Percentiles rank a stretch among this genome's conserved stretches.
Conservation (phyloP, 2,329 filamentous ascomycete genomes). For the Remersonia thermophila region DNA sequence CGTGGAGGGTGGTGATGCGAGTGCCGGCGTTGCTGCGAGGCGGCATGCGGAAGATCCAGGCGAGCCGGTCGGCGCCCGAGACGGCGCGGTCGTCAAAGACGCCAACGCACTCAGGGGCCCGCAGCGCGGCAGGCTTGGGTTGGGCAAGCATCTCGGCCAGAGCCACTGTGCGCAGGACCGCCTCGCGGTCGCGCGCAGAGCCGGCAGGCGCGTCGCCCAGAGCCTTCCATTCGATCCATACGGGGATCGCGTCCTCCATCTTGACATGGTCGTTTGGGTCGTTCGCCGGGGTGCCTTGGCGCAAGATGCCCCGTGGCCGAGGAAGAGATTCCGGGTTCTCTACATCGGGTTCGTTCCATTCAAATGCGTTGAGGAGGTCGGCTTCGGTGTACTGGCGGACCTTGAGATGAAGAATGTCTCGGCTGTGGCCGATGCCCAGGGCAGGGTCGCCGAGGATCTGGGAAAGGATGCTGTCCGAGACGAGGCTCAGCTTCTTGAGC, state of each 20-base stretch:
- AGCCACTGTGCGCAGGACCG: slow-evolving; percentile 12
- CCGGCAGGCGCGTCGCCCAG: slow-evolving; percentile 6
- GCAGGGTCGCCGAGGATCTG: slow-evolving; percentile 4
- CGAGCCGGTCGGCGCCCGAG: slow-evolving; percentile 8
- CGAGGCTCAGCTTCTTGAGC: slow-evolving; percentile 15
- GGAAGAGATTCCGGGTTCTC: slow-evolving; percentile 4
- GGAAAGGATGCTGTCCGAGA: slow-evolving; percentile 13
- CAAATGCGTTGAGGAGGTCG: slow-evolving; percentile 6
- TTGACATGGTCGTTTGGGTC: too few species aligned
- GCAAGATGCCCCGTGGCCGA: slow-evolving; percentile 12
- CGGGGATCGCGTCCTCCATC: slow-evolving; percentile 7
- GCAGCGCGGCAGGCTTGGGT: slow-evolving; percentile 13
- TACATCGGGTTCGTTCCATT: slow-evolving; percentile 10
- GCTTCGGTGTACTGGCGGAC: slow-evolving; percentile 6
- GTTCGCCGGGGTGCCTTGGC: neutral
- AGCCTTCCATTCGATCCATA: slow-evolving; percentile 18
- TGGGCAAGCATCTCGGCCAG: slow-evolving; percentile 17
- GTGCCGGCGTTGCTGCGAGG: slow-evolving; percentile 9
- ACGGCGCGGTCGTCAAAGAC: slow-evolving; percentile 16
- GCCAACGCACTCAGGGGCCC: slow-evolving; percentile 15
- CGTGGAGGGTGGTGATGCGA: slow-evolving; percentile 10
- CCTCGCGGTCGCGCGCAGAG: slow-evolving; percentile 10
- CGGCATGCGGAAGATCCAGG: slow-evolving; percentile 16
- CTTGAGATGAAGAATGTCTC: slow-evolving; percentile 3
- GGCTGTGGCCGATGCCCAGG: slow-evolving; percentile 1